A percentile compares a stretch with the other conserved stretches of the same genome.
Evolutionary conservation across 2,329 filamentous ascomycete genomes (phyloP).

Genomic region (Stemphylium lycopersici): DNA sequence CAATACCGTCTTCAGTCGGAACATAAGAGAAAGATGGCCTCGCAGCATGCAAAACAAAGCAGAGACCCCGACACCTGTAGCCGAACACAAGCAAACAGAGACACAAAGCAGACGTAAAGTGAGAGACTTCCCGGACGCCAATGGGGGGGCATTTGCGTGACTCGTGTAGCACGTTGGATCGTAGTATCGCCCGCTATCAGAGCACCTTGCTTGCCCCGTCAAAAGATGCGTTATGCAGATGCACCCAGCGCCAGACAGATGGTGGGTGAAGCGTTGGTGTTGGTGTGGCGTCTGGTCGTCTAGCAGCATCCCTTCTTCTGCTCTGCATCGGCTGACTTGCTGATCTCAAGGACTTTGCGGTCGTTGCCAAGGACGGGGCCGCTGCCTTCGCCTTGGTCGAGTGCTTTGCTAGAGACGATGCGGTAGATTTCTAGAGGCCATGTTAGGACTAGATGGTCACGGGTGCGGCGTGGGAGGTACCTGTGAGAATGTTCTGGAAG

Average conservation of each 20-base stretch:
- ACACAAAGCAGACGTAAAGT: conserved; percentile 40
- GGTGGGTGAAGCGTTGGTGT: conserved; percentile 17
- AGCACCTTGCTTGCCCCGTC: conserved; percentile 2
- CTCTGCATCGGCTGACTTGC: conserved; percentile 80
- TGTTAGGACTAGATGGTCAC: conserved; percentile 9
- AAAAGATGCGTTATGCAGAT: conserved; percentile 13
- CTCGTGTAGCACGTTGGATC: conserved; percentile 34
- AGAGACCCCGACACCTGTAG: conserved; percentile 33
- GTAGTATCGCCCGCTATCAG: conserved; percentile 11
- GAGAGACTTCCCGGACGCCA: conserved; percentile 45
- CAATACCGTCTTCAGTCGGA: conserved; percentile 36
- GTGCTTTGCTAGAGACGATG: conserved; percentile 96
- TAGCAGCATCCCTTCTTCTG: conserved; percentile 84
- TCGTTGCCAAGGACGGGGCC: conserved; percentile 76
- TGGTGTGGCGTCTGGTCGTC: conserved; percentile 31
- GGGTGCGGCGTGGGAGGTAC: conserved; percentile 60
- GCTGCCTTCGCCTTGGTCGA: conserved; percentile 84
- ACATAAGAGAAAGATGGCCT: conserved; percentile 25
- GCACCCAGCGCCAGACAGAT: conserved; percentile 22
- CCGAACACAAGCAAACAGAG: conserved; percentile 33
- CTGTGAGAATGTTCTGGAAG: conserved; percentile 99
- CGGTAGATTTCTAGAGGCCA: conserved; percentile 86
- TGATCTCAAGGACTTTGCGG: conserved; percentile 82
- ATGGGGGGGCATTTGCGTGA: conserved; percentile 40
- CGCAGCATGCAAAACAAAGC: conserved; percentile 40